Evolutionary conservation across 2,329 filamentous ascomycete species (phyloP).

Genomic region (Alternaria sp.): DNA sequence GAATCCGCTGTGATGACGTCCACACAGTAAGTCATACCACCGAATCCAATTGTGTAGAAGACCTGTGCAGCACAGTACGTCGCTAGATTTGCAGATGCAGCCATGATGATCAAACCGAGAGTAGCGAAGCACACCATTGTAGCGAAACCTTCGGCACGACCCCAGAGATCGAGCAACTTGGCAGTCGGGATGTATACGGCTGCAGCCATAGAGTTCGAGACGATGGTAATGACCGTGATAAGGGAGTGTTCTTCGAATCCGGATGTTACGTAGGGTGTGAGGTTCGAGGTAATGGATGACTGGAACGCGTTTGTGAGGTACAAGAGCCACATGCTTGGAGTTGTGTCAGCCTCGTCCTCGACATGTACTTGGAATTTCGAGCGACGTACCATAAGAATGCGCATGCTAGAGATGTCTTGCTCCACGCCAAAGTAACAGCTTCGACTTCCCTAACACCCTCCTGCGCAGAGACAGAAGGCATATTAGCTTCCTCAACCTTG

Average conservation of each 20-base stretch:
- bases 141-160: slow-evolving; percentile 45
- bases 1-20: slow-evolving; percentile 68
- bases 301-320: slow-evolving; percentile 54
- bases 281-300: slow-evolving; percentile 45
- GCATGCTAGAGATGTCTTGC: slow-evolving; percentile 38
- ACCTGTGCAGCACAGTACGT: slow-evolving; percentile 33
- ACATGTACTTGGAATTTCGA: not conserved
- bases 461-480: slow-evolving; percentile 27
- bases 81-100: slow-evolving; percentile 62
- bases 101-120: slow-evolving; percentile 66
- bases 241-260: slow-evolving; percentile 36
- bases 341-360: not conserved
- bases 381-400: slow-evolving; percentile 43
- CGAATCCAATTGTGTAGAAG: slow-evolving; percentile 62
- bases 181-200: slow-evolving; percentile 46
- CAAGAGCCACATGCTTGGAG: slow-evolving; percentile 35
- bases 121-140: slow-evolving; percentile 39
- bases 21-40: slow-evolving; percentile 64
- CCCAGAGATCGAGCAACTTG: slow-evolving; percentile 50
- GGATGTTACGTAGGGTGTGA: slow-evolving; percentile 41
- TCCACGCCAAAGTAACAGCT: slow-evolving; percentile 49
- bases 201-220: slow-evolving; percentile 37
- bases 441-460: slow-evolving; percentile 46
- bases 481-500: slow-evolving; percentile 21
- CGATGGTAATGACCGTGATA: slow-evolving; percentile 32